phyloP scores from a whole-genome alignment of 257 asterid genomes.

The Jasminum sambac region DNA sequence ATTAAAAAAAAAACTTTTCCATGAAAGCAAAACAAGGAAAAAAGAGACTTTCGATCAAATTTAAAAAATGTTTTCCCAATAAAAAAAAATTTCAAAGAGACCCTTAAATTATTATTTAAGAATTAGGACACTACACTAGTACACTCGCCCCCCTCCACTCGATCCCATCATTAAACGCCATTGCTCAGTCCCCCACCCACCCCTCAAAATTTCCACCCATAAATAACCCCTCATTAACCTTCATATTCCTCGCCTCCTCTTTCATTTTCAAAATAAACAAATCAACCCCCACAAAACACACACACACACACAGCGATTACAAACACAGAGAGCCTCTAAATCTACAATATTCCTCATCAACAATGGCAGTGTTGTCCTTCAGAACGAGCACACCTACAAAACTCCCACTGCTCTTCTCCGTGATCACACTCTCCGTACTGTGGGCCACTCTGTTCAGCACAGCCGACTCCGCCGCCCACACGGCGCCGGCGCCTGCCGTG shows the following conservation, averaged over 20 bases:
- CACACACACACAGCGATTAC: no score
- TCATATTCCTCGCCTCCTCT: not conserved
- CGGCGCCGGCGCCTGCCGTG: conserved; percentile 78
- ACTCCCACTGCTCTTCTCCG: not conserved
- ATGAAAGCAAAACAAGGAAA: no score
- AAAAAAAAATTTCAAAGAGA: no score
- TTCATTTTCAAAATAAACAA: not conserved
- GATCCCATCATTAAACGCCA: not conserved
- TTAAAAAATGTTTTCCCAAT: no score
- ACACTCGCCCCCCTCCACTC: not conserved
- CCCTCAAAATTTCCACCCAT: not conserved
- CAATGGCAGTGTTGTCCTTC: not conserved
- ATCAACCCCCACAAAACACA: no score
- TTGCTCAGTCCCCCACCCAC: not conserved
- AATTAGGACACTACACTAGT: no score
- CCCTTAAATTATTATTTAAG: no score
- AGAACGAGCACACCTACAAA: not conserved
- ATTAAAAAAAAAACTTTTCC: no score
- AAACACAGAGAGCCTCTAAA: not conserved
- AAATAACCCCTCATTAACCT: not conserved
- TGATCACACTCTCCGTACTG: not conserved
- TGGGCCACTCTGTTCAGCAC: not conserved
- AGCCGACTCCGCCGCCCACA: conserved; percentile 33
- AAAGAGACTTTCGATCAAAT: no score
- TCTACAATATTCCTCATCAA: not conserved